Conservation (phyloP, 1,284 basidiomycete genomes). For the Pseudozyma sp. region DNA sequence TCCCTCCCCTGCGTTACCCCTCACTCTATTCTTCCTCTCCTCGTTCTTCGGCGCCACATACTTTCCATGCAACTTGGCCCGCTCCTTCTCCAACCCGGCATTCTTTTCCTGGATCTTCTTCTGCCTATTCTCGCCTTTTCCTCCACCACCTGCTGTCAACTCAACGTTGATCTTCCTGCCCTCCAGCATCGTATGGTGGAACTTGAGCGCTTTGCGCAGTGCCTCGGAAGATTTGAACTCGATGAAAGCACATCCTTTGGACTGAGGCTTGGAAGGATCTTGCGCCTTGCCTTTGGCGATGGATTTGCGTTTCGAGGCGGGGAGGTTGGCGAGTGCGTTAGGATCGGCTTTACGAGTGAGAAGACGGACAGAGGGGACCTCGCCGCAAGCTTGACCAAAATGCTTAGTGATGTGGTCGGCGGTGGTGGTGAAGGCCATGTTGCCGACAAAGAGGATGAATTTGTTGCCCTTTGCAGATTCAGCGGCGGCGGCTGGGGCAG, state of each 20-base stretch:
- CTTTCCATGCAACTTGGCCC: conserved; percentile 63
- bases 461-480: conserved; percentile 30
- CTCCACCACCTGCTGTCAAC: conserved; percentile 67
- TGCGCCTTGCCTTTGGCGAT: conserved; percentile 67
- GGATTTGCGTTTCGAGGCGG: conserved; percentile 65
- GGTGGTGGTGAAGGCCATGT: conserved; percentile 67
- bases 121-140: conserved; percentile 54
- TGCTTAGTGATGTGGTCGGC: conserved; percentile 59
- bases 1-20: conserved; percentile 16
- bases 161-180: conserved; percentile 68
- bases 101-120: conserved; percentile 68
- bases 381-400: conserved; percentile 60
- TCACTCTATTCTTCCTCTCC: conserved; percentile 42
- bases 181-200: conserved; percentile 66
- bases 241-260: conserved; percentile 66
- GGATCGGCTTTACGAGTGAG: conserved; percentile 63
- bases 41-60: conserved; percentile 63
- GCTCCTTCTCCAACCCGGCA: conserved; percentile 60
- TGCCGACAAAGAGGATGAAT: conserved; percentile 66
- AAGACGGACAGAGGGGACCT: conserved; percentile 63
- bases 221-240: conserved; percentile 58
- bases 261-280: conserved; percentile 56
- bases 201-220: conserved; percentile 63
- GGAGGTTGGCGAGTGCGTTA: conserved; percentile 40
- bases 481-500: conserved; percentile 11